Evolutionary conservation across 495 filamentous ascomycete genomes (phyloP).

Genomic region (Xylaria venustula): DNA sequence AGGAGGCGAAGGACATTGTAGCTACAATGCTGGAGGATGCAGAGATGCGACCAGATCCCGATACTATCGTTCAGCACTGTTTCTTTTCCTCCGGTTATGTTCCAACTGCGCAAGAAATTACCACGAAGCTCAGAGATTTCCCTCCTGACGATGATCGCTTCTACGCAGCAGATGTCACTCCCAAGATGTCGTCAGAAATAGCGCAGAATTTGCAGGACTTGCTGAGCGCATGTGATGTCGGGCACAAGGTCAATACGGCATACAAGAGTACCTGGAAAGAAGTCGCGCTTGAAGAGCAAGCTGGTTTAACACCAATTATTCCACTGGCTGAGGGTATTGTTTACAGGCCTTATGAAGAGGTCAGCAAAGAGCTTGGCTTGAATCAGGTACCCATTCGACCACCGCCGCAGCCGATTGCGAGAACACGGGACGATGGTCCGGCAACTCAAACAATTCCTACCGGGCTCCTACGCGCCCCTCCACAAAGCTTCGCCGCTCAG

Average conservation of each 20-base stretch:
- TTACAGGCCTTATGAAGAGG: slow-evolving; percentile 57
- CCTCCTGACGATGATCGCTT: slow-evolving; percentile 45
- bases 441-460: slow-evolving; percentile 23
- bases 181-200: slow-evolving; percentile 29
- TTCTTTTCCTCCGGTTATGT: slow-evolving; percentile 72
- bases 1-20: slow-evolving; percentile 76
- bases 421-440: slow-evolving; percentile 34
- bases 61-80: slow-evolving; percentile 76
- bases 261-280: slow-evolving; percentile 66
- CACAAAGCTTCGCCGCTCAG: slow-evolving; percentile 60
- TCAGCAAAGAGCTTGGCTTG: slow-evolving; percentile 29
- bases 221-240: slow-evolving; percentile 47
- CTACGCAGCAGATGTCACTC: slow-evolving; percentile 32
- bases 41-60: slow-evolving; percentile 69
- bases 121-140: slow-evolving; percentile 46
- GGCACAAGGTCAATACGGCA: slow-evolving; percentile 36
- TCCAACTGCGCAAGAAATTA: slow-evolving; percentile 50
- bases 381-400: slow-evolving; percentile 24
- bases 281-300: slow-evolving; percentile 67
- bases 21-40: slow-evolving; percentile 72
- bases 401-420: slow-evolving; percentile 17
- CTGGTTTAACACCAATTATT: slow-evolving; percentile 65
- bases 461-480: slow-evolving; percentile 42
- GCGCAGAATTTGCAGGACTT: slow-evolving; percentile 39
- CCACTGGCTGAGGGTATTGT: slow-evolving; percentile 68